Evolutionary conservation across 129 eudicot species (phyloP), one percentile per base, ranked within the genome.

Genomic region (Solidago caesia): DNA sequence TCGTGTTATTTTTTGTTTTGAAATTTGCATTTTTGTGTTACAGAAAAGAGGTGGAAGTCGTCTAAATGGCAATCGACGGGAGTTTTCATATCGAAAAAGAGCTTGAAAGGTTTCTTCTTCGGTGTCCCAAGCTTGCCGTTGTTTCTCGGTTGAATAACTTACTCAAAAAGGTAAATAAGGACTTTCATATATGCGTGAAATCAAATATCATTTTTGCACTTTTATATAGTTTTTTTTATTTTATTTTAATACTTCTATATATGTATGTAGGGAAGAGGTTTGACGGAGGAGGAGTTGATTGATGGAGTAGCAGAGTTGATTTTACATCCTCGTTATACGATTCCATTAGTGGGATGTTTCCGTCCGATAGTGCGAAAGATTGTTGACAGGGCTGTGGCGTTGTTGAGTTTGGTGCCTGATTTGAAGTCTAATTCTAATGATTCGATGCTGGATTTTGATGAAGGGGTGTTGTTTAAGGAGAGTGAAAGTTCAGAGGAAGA

Each of bases 281-380:
- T 94, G 73, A 80, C 76, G 8, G 97, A 88, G 81, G 89, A 84
- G 70, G 97, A 94, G 77, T 84, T 90, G 85, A 87, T 94, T 72
- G 75, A 69, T 68, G 85, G 87, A 66, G 78, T 90, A 63, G 96
- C 87, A 8, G 81, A 85, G 70, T 57, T 95, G 80, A 64, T 89
- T 78, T 67, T 92, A 75, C 93, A 92, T 71, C 93, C 96, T 43
- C 81, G 78, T 27, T 92, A 89, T 74, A 89, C 96, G 16, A 87
- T 92, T 46, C 89, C 88, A 10, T 78, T 91, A 79, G 77, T 91
- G 21, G 99, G 99, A 53, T 91, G 99, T 77, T 91, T 95, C 52
- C 89, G 99, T n/a, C 84, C 93, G 0, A 87, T 91, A 15, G 93
- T 81, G 3, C 76, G 75, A 46, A 85, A 81, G 81, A 87, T 95